Conservation (phyloP, 2,329 filamentous ascomycete species). For the Monosporascus sp. region DNA sequence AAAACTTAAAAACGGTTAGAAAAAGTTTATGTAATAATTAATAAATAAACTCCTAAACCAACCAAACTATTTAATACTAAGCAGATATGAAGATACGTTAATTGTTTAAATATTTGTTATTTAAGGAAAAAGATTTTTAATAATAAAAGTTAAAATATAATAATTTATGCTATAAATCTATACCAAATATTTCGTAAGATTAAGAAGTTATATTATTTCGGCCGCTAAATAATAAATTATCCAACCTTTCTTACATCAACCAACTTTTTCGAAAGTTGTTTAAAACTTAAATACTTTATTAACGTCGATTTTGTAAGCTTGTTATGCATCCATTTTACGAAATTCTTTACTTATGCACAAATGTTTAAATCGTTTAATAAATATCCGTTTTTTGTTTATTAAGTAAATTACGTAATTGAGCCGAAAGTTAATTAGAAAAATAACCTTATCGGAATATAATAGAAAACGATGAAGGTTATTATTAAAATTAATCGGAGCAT, state of each 20-base stretch:
- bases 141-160: background rate
- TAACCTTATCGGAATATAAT: conserved; percentile 73
- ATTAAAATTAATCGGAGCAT: conserved; percentile 68
- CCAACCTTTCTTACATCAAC: conserved; percentile 63
- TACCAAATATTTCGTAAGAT: conserved; percentile 15
- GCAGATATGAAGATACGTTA: conserved; percentile 5
- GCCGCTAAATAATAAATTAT: conserved; percentile 30
- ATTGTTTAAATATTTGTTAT: background rate
- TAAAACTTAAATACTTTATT: conserved; percentile 95
- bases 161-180: conserved; percentile 5
- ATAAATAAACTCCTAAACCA: conserved; percentile 4
- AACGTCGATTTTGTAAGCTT: conserved; percentile 96
- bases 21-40: conserved; percentile 6
- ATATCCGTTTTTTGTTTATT: conserved; percentile 89
- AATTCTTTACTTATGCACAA: conserved; percentile 72
- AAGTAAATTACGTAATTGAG: conserved; percentile 88
- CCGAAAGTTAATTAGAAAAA: conserved; percentile 70
- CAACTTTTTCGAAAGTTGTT: conserved; percentile 80
- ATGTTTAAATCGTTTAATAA: conserved; percentile 66
- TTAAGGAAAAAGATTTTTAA: background rate
- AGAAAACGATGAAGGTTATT: conserved; percentile 63
- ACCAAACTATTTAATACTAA: conserved; percentile 1
- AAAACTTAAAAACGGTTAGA: conserved; percentile 10
- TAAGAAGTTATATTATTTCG: background rate
- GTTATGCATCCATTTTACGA: conserved; percentile 90